Percentiles rank a stretch among this genome's conserved stretches.
Evolutionary conservation across 164 flowering plant genomes (phyloP).

Genomic region (Annona squamosa): DNA sequence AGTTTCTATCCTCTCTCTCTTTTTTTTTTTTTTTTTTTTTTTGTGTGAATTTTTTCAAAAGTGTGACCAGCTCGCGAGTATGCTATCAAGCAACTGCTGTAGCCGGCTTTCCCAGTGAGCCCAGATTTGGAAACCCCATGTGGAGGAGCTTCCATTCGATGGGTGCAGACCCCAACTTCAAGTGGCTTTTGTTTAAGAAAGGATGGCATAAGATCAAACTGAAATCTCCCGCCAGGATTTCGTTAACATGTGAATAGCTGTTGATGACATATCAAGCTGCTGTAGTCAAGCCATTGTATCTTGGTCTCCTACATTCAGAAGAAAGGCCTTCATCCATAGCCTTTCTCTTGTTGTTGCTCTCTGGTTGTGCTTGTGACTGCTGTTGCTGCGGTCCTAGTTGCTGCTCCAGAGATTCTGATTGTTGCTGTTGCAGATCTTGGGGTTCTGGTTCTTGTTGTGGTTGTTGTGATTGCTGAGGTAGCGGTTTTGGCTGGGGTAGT

Average conservation of each 20-base stretch:
- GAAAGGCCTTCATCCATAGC: constrained; percentile 45
- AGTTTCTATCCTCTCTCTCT: neutral
- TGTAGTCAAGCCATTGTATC: constrained; percentile 30
- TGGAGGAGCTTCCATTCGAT: neutral
- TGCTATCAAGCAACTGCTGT: neutral
- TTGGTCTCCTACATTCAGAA: constrained; percentile 49
- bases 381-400: constrained; percentile 8
- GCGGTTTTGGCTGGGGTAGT: neutral
- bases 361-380: neutral
- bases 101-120: neutral
- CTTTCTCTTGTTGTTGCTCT: constrained; percentile 40
- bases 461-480: constrained; percentile 28
- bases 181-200: neutral
- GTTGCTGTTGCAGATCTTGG: neutral
- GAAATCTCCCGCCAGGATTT: neutral
- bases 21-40: too few relatives aligned
- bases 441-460: neutral
- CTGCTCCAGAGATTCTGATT: neutral
- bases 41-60: neutral
- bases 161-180: neutral
- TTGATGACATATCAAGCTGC: constrained; percentile 3
- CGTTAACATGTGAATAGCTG: neutral
- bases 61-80: neutral
- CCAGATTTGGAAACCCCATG: neutral
- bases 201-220: neutral